phyloP scores from a whole-genome alignment of 2,329 filamentous ascomycete genomes.

The Exutisphaerella laricina region DNA sequence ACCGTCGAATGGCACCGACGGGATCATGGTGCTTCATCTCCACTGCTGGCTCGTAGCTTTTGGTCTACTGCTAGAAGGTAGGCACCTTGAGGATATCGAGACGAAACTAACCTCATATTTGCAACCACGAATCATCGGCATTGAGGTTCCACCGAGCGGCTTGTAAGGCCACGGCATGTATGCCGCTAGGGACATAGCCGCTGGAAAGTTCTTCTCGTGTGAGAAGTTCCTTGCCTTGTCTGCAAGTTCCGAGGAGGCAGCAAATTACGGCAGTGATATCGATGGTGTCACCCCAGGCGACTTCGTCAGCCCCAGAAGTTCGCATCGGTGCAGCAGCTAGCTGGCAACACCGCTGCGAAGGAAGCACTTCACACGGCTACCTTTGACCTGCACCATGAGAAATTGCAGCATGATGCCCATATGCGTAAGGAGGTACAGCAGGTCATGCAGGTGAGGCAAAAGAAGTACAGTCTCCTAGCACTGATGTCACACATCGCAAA shows the following conservation, averaged over 20 bases:
- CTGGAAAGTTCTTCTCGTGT: slow-evolving; percentile 39
- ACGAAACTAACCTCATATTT: neutral
- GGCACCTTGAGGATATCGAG: neutral
- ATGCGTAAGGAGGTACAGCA: too few species aligned
- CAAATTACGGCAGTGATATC: slow-evolving; percentile 2
- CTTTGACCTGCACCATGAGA: slow-evolving; percentile 4
- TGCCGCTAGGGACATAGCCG: slow-evolving; percentile 33
- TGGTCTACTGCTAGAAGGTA: too few species aligned
- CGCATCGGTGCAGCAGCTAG: slow-evolving; percentile 7
- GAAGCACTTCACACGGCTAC: neutral
- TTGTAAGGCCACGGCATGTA: slow-evolving; percentile 41
- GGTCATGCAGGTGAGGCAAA: too few species aligned
- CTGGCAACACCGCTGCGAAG: neutral
- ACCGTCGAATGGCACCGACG: slow-evolving; percentile 1
- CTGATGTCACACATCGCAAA: too few species aligned
- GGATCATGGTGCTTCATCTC: neutral
- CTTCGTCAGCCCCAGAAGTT: slow-evolving; percentile 4
- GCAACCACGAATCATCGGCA: neutral
- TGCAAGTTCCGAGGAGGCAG: neutral
- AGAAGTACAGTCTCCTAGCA: neutral
- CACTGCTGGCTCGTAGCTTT: too few species aligned
- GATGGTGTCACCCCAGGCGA: slow-evolving; percentile 2
- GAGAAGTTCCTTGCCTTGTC: slow-evolving; percentile 27
- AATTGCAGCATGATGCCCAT: neutral
- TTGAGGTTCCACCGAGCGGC: slow-evolving; percentile 10